Evolutionary conservation across 2,329 filamentous ascomycete genomes (phyloP).

Genomic region (Alternaria solani): DNA sequence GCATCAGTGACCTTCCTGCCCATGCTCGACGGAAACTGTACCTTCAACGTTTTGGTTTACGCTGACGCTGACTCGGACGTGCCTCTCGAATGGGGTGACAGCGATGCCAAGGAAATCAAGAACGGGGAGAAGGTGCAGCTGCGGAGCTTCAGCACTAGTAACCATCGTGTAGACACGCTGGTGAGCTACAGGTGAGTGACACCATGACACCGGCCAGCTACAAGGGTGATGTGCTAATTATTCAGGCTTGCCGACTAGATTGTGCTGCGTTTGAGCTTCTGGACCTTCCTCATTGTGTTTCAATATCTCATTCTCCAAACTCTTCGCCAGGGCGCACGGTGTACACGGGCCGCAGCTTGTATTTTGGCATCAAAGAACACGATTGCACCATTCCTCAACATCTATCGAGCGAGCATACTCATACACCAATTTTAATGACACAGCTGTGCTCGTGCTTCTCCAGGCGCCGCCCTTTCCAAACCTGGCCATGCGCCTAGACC

Average conservation of each 20-base stretch:
- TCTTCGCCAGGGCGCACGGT: slow-evolving; percentile 1
- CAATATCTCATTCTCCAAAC: neutral
- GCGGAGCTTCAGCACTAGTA: slow-evolving; percentile 94
- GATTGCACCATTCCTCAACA: neutral
- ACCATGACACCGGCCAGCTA: neutral
- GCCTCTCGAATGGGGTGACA: slow-evolving; percentile 97
- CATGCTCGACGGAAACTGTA: slow-evolving; percentile 92
- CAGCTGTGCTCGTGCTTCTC: neutral
- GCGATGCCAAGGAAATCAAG: slow-evolving; percentile 94
- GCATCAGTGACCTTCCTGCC: slow-evolving; percentile 96
- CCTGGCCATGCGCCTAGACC: neutral
- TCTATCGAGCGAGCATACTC: neutral
- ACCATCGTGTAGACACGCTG: slow-evolving; percentile 90
- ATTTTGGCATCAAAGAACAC: neutral
- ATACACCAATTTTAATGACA: neutral
- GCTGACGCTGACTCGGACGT: slow-evolving; percentile 96
- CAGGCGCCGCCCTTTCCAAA: neutral
- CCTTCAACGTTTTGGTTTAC: slow-evolving; percentile 98
- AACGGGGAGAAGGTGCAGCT: slow-evolving; percentile 95
- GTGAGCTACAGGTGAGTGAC: slow-evolving; percentile 78
- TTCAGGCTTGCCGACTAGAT: slow-evolving; percentile 36
- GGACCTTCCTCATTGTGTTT: neutral
- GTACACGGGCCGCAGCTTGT: neutral
- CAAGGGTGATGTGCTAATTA: slow-evolving; percentile 15
- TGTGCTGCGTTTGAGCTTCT: neutral